These are phyloP conservation scores for Aureobasidium namibiae DNA, from an alignment of 2,329 filamentous ascomycete species.

Conservation along the genomic window DNA sequence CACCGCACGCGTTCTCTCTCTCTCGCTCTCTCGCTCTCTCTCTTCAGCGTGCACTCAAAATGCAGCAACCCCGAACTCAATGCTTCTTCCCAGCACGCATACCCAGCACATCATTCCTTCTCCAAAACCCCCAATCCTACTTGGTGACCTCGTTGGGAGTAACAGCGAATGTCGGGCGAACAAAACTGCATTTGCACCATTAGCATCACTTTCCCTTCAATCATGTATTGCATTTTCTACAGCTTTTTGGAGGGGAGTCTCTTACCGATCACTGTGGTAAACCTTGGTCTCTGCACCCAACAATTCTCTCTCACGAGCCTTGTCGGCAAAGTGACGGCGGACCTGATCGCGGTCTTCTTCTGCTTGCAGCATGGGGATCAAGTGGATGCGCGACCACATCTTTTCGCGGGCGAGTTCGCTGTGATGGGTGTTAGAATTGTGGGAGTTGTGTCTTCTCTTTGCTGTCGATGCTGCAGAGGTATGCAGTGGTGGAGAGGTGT, in stretches of 20 bases:
- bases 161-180: constrained; percentile 71
- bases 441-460: neutral
- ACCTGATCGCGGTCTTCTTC: constrained; percentile 96
- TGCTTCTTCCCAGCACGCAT: neutral
- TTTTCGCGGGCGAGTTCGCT: constrained; percentile 95
- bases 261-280: constrained; percentile 88
- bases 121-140: constrained; percentile 27
- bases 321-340: constrained; percentile 74
- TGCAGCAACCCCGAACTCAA: neutral
- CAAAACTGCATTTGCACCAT: constrained; percentile 59
- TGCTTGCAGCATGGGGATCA: constrained; percentile 88
- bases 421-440: neutral
- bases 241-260: too few species aligned
- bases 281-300: constrained; percentile 75
- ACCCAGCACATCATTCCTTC: neutral
- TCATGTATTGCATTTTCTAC: too few species aligned
- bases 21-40: too few species aligned
- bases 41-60: neutral
- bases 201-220: too few species aligned
- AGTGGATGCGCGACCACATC: constrained; percentile 94
- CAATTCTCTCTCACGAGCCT: constrained; percentile 83
- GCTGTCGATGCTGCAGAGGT: neutral
- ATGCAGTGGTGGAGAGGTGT: too few species aligned
- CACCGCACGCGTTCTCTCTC: neutral
- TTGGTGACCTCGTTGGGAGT: constrained; percentile 56